phyloP scores from a whole-genome alignment of 345 rosid species.

The Eucalyptus sideroxylon region DNA sequence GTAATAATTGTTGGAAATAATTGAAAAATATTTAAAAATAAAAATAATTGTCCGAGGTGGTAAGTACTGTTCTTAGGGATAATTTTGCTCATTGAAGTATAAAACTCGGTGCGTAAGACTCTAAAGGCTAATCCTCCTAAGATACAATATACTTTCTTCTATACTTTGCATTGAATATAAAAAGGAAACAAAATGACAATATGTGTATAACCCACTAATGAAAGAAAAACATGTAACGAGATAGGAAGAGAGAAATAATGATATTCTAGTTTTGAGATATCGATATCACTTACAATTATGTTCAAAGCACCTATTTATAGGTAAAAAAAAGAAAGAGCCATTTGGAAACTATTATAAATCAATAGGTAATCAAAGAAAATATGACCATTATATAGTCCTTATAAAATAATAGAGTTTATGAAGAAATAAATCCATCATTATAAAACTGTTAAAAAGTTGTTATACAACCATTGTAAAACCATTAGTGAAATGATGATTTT shows the following conservation, averaged over 20 bases:
- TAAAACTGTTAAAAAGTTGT: too few relatives aligned
- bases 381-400: not conserved
- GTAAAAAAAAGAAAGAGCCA: not conserved
- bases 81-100: not conserved
- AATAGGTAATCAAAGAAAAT: not conserved
- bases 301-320: too few relatives aligned
- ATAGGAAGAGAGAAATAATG: not conserved
- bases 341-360: not conserved
- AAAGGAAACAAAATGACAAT: too few relatives aligned
- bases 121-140: not conserved
- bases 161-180: too few relatives aligned
- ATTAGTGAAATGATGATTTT: not conserved
- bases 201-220: not conserved
- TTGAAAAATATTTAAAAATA: too few relatives aligned
- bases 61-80: not conserved
- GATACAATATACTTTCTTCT: not conserved
- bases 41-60: too few relatives aligned
- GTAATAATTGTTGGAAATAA: not conserved
- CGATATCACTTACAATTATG: not conserved
- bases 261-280: not conserved
- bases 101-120: too few relatives aligned
- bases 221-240: not conserved
- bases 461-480: too few relatives aligned
- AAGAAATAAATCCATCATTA: not conserved
- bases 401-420: not conserved